Percentiles rank a stretch among this genome's conserved stretches.
These are phyloP conservation scores for Fusarium acutatum DNA, from an alignment of 2,329 filamentous ascomycete species.

Conservation along the genomic window DNA sequence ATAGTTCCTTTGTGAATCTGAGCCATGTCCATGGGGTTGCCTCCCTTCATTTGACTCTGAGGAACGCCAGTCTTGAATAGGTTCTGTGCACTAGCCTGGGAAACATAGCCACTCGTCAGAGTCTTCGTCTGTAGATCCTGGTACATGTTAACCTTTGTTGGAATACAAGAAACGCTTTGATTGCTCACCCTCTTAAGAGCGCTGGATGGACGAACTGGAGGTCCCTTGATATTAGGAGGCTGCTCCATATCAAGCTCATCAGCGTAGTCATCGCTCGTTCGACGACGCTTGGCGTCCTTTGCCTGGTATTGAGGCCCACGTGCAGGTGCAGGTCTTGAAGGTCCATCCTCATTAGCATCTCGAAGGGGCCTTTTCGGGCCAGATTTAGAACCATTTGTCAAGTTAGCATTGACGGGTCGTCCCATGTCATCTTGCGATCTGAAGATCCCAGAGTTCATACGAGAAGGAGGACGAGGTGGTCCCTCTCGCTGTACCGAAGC, in stretches of 20 bases:
- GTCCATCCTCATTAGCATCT: conserved; percentile 65
- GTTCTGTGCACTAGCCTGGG: conserved; percentile 62
- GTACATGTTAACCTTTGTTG: conserved; percentile 45
- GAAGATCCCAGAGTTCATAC: conserved; percentile 64
- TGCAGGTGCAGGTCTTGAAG: conserved; percentile 53
- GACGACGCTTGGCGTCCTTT: conserved; percentile 80
- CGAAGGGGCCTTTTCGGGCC: conserved; percentile 75
- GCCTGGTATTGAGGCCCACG: conserved; percentile 71
- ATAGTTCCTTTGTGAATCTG: conserved; percentile 90
- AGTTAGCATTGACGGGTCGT: conserved; percentile 67
- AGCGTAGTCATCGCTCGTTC: conserved; percentile 77
- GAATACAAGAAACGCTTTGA: neutral
- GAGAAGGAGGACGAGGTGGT: conserved; percentile 60
- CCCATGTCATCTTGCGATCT: conserved; percentile 66
- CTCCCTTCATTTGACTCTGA: conserved; percentile 70
- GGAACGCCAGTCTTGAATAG: conserved; percentile 74
- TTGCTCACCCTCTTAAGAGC: conserved; percentile 71
- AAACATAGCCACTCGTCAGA: conserved; percentile 68
- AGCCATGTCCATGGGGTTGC: conserved; percentile 82
- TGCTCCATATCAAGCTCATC: conserved; percentile 68
- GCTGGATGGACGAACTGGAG: conserved; percentile 83
- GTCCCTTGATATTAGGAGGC: conserved; percentile 74
- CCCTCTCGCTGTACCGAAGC: conserved; percentile 44
- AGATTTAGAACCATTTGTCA: conserved; percentile 70
- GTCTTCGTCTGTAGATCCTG: conserved; percentile 70